Conservation (phyloP, 1,139 yeast genomes). For the Groenewaldozyma auringiensis region DNA sequence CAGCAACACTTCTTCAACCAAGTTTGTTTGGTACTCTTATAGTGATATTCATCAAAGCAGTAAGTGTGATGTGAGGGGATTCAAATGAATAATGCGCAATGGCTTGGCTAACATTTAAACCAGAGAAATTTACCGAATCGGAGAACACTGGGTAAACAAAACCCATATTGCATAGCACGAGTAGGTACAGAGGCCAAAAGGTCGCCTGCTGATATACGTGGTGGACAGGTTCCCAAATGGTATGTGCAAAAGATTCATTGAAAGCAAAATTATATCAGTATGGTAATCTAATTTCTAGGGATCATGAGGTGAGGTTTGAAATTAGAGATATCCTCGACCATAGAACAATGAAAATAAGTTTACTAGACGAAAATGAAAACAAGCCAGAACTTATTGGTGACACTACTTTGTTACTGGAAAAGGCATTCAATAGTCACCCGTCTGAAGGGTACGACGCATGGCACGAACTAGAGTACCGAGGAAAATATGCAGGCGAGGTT, state of each 20-base stretch:
- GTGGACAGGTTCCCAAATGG: slow-evolving; percentile 90
- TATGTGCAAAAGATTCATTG: slow-evolving; percentile 9
- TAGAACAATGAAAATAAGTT: slow-evolving; percentile 59
- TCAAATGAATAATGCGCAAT: not conserved
- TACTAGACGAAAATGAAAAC: slow-evolving; percentile 79
- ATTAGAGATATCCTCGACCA: slow-evolving; percentile 36
- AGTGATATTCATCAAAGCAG: slow-evolving; percentile 34
- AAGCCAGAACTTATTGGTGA: slow-evolving; percentile 85
- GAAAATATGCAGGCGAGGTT: slow-evolving; percentile 80
- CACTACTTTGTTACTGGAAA: slow-evolving; percentile 66
- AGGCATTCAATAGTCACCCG: slow-evolving; percentile 52
- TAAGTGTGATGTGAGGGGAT: slow-evolving; percentile 15
- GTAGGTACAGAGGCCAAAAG: slow-evolving; percentile 74
- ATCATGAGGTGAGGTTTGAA: slow-evolving; percentile 68
- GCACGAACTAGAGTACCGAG: slow-evolving; percentile 63
- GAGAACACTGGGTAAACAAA: slow-evolving; percentile 77
- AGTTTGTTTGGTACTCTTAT: slow-evolving; percentile 31
- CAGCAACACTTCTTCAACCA: slow-evolving; percentile 7
- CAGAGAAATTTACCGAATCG: slow-evolving; percentile 66
- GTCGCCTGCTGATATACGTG: slow-evolving; percentile 66
- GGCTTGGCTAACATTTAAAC: not conserved
- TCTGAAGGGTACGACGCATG: slow-evolving; percentile 80
- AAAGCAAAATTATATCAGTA: not conserved
- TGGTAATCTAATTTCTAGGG: slow-evolving; percentile 21
- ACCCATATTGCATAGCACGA: slow-evolving; percentile 75